phyloP scores from a whole-genome alignment of 2,329 filamentous ascomycete species.

The Phaeomoniella chlamydospora region DNA sequence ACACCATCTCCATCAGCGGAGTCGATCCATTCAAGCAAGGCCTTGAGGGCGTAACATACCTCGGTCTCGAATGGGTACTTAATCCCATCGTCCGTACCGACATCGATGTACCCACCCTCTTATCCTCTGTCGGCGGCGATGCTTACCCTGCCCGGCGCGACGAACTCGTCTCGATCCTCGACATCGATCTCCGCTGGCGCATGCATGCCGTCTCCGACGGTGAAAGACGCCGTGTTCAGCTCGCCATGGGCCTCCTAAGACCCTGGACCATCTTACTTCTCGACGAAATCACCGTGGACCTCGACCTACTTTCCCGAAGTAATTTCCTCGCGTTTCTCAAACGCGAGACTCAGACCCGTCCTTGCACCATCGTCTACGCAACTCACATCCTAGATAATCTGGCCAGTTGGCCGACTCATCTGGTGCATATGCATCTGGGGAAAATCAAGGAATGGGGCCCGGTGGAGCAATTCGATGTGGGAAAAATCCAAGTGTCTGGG shows the following conservation, averaged over 20 bases:
- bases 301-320: slow-evolving; percentile 72
- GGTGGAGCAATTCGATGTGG: slow-evolving; percentile 53
- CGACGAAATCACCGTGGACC: slow-evolving; percentile 93
- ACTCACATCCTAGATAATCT: slow-evolving; percentile 96
- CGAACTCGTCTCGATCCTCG: slow-evolving; percentile 73
- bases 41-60: slow-evolving; percentile 89
- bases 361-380: slow-evolving; percentile 90
- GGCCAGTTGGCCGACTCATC: slow-evolving; percentile 84
- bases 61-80: slow-evolving; percentile 94
- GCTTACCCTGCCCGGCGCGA: slow-evolving; percentile 69
- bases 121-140: slow-evolving; percentile 74
- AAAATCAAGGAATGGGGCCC: slow-evolving; percentile 74
- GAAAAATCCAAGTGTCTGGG: slow-evolving; percentile 38
- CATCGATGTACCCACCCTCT: slow-evolving; percentile 77
- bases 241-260: slow-evolving; percentile 85
- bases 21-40: slow-evolving; percentile 84
- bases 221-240: slow-evolving; percentile 77
- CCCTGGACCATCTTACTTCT: slow-evolving; percentile 86
- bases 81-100: slow-evolving; percentile 94
- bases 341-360: slow-evolving; percentile 64
- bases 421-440: slow-evolving; percentile 90
- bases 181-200: slow-evolving; percentile 83
- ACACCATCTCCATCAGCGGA: slow-evolving; percentile 62
- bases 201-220: slow-evolving; percentile 95
- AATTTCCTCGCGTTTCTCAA: slow-evolving; percentile 81